Base-by-base conservation (phyloP, 495 filamentous ascomycete genomes). In the Tuber calosporum region DNA sequence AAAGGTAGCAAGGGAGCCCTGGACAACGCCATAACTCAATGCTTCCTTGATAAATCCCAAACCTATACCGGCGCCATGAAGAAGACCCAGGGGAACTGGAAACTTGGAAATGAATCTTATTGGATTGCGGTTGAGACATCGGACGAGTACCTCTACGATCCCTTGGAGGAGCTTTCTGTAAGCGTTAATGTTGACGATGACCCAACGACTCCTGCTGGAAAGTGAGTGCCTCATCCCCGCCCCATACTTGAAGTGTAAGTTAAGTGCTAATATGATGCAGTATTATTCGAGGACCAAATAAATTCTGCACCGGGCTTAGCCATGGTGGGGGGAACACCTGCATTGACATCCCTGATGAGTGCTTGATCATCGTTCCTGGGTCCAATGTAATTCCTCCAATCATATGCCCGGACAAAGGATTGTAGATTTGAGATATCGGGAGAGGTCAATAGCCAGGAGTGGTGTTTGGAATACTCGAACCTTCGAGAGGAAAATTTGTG, bases 81-180 rank as follows among this genome's bases (percentile, higher is more conserved):
- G 48, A 58, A 58, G n/a, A 58, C 48, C 26, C 48, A 58, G 30
- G 48, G 48, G 30, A 58, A 58, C 48, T 58, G 48, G 48, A 58
- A 58, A 30, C 48, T 58, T 0, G 48, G 48, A 58, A 11, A 58
- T 30, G 48, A 58, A 58, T 58, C 48, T 30, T 58, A 58, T 58
- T 58, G 48, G 48, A 9, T 58, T 58, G n/a, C 48, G 9, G 30
- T 58, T 30, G 48, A 58, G 48, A 30, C 48, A n/a, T n/a, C 48
- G 26, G 48, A 58, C n/a, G 1, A 58, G 9, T 58, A 58, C n/a
- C 48, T 58, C 26, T 58, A 58, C 11, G 48, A 58, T 58, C 48
- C 48, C 4, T 30, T 58, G 9, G n/a, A 58, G 8, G 48, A 58
- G n/a, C 48, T 58, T 15, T 58, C 48, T 3, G 48, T 58, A 15